Base-by-base conservation (phyloP, 208 protist species). In the Acanthamoeba castellanii region DNA sequence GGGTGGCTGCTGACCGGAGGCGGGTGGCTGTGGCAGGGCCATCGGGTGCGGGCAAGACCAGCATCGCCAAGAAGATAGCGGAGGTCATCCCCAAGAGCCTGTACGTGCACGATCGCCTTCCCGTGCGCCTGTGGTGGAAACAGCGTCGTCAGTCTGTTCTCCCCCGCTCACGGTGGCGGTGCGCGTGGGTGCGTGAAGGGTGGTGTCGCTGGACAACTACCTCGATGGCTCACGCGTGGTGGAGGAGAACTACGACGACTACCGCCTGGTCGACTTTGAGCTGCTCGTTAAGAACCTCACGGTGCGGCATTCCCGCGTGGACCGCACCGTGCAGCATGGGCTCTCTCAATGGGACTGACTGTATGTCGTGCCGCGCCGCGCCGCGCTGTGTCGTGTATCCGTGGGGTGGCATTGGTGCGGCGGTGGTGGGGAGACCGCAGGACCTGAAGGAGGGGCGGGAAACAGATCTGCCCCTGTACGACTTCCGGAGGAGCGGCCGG, bases 201-300 rank as follows among this genome's bases (percentile, higher is more conserved):
- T 96, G 55, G 92, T 96, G 34, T 95, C 94, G 72, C 64, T 97
- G 57, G 96, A 96, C 95, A 96, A 97, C 52, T 96, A 97, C 93
- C 76, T 96, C 27, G 96, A 95, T 74, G 81, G 81, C 47, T 92
- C 82, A 30, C 92, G 96, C 32, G 95, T 96, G 34, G 78, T 97
- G 25, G 96, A 97, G 20, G 96, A 97, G 45, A 97, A 95, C 52
- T 96, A 96, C 88, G 95, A 97, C 88, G 96, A 97, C 89, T 95
- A 93, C 94, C 82, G 94, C 72, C 93, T 96, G 6, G 85, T 96
- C 14, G 95, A 96, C 66, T 96, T 95, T 37, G 94, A 95, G 50
- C 89, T 96, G 27, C 81, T 96, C 27, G 76, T 81, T 57, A 96
- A 96, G 72, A 95, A 96, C 68, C 87, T 96, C n/a, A 93, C 61